Base-by-base conservation (phyloP, 176 grass and related monocot genomes). In the Guadua angustifolia region DNA sequence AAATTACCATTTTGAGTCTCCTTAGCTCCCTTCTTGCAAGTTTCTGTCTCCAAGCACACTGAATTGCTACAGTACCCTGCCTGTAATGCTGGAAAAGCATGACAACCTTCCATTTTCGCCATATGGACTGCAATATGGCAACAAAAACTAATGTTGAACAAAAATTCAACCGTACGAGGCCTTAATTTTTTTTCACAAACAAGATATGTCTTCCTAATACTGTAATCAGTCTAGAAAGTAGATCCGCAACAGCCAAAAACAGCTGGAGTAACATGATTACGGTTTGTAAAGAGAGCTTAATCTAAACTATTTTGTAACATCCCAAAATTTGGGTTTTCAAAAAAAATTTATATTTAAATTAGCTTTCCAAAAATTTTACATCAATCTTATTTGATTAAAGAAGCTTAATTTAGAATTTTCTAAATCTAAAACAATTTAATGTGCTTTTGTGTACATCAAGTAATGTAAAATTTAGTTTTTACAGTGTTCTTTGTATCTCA, bases 1-100 rank as follows among this genome's bases (percentile, higher is more conserved):
- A 72, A 29, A n/a, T 49, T 94, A 98, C 96, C 91, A 94, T 86
- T 92, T 72, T 95, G 12, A 98, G 91, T 67, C 39, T 92, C 67
- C 93, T 81, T 82, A 95, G 85, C 87, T 98, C 93, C 84, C 78
- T 92, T 87, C 81, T 91, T 71, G 96, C 96, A 85, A 95, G 85
- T 65, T 94, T 98, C 66, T 83, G 89, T 89, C 89, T 90, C 96
- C 96, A 98, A 74, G 91, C 85, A 87, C 96, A 90, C 71, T 98
- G 96, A 88, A 98, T 82, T 38, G 82, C 66, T 61, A 98, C 60
- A 72, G 74, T 69, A 12, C 89, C 80, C 82, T 72, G 60, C 84
- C 78, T 75, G 61, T 88, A 92, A 73, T 90, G 83, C 78, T 90
- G 78, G 83, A 94, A 98, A 76, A 71, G 57, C 70, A 73, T 80